Evolutionary conservation across 805 yeast species (phyloP), one percentile per base, ranked within the genome.

Genomic region (Suhomyces sp.): DNA sequence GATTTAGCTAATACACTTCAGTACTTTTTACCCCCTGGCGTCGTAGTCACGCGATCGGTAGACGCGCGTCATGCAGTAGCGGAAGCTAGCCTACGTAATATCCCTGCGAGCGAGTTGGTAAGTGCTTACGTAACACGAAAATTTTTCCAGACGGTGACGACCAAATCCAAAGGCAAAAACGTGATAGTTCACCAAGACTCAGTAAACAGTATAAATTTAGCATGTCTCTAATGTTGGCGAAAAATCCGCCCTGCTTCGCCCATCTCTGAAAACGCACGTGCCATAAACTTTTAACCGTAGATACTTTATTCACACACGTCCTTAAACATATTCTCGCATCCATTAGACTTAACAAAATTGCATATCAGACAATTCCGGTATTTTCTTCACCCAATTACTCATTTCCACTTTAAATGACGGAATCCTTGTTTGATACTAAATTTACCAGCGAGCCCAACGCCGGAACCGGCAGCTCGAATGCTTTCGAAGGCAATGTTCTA

Each of bases 361-460:
- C 27, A 12, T 41, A 41, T 6, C 17, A n/a, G 29, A 10, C 43
- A 20, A 41, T 45, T 29, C 39, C 47, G 17, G 27, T 10, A 27
- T 24, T 29, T 44, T 17, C 46, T 22, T 17, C 5, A 7, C 19
- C 8, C 33, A 15, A 22, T 4, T 27, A 13, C 12, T n/a, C n/a
- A n/a, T n/a, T n/a, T n/a, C n/a, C 31, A 27, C n/a, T 37, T 17
- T 33, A 9, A 39, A 67, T 66, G 71, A 66, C 70, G 37, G 71
- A 68, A 58, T 66, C 71, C 20, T 59, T 66, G 49, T 69, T 70
- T 49, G 73, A 70, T 52, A 69, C 71, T 29, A 66, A 65, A 44
- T 68, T 66, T 54, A 59, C 65, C 29, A 48, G 63, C 15, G 61
- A 58, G 15, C 49, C 48, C 9, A 37, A 48, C 17, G 47, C 40